Conservation (phyloP, 2,329 filamentous ascomycete species). For the Capronia epimyces region DNA sequence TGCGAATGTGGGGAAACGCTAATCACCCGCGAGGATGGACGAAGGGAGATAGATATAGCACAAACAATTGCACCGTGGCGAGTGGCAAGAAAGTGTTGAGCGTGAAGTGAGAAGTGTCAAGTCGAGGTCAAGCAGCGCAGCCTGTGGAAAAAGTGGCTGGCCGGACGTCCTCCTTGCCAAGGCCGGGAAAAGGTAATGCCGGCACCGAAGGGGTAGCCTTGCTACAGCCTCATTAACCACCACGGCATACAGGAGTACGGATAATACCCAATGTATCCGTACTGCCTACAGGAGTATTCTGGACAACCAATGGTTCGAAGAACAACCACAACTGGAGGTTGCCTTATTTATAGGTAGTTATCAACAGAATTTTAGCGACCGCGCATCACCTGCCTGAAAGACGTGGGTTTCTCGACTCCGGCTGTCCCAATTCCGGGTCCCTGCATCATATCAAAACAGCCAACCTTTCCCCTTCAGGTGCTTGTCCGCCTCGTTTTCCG, state of each 20-base stretch:
- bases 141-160: conserved; percentile 4
- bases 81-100: background rate
- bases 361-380: too few relatives aligned
- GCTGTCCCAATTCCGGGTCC: background rate
- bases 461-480: conserved; percentile 1
- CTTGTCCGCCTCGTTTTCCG: conserved; percentile 14
- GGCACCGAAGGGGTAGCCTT: background rate
- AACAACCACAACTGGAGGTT: too few relatives aligned
- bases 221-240: background rate
- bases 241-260: too few relatives aligned
- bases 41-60: background rate
- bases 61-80: background rate
- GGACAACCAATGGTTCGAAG: too few relatives aligned
- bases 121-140: background rate
- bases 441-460: background rate
- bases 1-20: too few relatives aligned
- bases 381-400: too few relatives aligned
- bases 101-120: background rate
- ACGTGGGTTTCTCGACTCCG: background rate
- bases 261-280: too few relatives aligned
- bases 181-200: conserved; percentile 4
- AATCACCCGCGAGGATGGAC: background rate
- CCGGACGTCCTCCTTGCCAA: conserved; percentile 1
- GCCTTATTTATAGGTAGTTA: too few relatives aligned
- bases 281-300: too few relatives aligned